These are phyloP conservation scores for Allium fistulosum DNA, from an alignment of 106 monocot species.

Conservation along the genomic window DNA sequence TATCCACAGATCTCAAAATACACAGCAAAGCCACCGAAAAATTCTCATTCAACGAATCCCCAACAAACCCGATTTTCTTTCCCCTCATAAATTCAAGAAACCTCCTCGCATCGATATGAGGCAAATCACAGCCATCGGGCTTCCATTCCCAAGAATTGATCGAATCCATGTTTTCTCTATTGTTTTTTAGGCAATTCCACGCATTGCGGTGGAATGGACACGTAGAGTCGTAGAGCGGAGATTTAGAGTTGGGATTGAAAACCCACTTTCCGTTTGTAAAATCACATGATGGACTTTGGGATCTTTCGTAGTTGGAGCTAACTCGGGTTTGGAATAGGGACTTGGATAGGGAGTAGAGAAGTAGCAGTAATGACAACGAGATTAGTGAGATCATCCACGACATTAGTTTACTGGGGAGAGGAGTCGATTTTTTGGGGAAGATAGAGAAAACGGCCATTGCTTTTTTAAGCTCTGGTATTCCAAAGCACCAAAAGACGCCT, in stretches of 20 bases:
- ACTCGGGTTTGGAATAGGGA: not conserved
- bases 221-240: conserved; percentile 39
- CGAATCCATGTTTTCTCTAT: conserved; percentile 37
- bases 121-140: conserved; percentile 22
- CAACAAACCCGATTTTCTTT: conserved; percentile 65
- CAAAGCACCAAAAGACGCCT: too few relatives aligned
- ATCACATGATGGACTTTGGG: conserved; percentile 20
- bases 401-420: too few relatives aligned
- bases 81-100: conserved; percentile 51
- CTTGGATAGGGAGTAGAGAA: not conserved
- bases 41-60: conserved; percentile 87
- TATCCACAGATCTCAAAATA: conserved; percentile 46
- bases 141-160: conserved; percentile 73
- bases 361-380: not conserved
- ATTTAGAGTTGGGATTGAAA: conserved; percentile 1
- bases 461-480: too few relatives aligned
- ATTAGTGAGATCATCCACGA: too few relatives aligned
- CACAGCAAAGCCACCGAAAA: conserved; percentile 78
- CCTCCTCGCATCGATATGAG: conserved; percentile 36
- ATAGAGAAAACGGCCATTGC: too few relatives aligned
- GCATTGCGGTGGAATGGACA: conserved; percentile 95
- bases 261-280: conserved; percentile 54
- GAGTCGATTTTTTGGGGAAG: too few relatives aligned
- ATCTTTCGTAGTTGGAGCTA: not conserved
- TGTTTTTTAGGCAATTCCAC: conserved; percentile 88